Base-by-base conservation (phyloP, 768 basidiomycete genomes). In the Rhodotorula toruloides region DNA sequence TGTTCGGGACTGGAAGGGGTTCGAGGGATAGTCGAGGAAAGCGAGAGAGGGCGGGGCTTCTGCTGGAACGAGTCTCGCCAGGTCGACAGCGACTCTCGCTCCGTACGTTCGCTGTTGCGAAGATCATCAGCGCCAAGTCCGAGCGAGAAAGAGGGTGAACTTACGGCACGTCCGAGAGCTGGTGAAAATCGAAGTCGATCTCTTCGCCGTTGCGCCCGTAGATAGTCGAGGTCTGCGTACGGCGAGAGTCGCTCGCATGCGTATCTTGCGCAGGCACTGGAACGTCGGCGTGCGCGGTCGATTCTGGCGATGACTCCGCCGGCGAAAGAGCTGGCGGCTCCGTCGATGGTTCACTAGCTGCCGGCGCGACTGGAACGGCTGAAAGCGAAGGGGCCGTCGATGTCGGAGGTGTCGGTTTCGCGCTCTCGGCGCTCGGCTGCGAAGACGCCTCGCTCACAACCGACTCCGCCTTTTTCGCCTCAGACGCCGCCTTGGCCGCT, bases 111-210 rank as follows among this genome's bases (percentile, higher is more conserved):
- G 13, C 65, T 67, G 32, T 12, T 8, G 25, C 39, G 34, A 29
- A 17, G 1, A 1, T 5, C n/a, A 27, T 32, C 47, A 54, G 31
- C 1, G 1, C 5, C 0, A 22, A 7, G 11, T 8, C 4, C 0
- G 39, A 16, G 4, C 32, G 11, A n/a, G 36, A n/a, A 21, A 11
- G 36, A 7, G 37, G 36, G 36, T n/a, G 1, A 22, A 61, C 65
- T 29, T 12, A 67, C 65, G 12, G 60, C 3, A 67, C 60, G 43
- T 67, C 65, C 0, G 65, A 67, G 5, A 67, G 59, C 21, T 61
- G 55, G 3, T 48, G 47, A 37, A 67, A 67, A 2, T 67, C 65
- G 50, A 58, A 62, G 9, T 61, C 65, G 36, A 54, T 5, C 44
- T 67, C 65, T 31, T 58, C 60, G 25, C 65, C 65, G 27, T 61